Percentiles rank a stretch among this genome's conserved stretches.
Conservation (phyloP, 2,329 filamentous ascomycete genomes). For the Penicillium sclerotigenum region DNA sequence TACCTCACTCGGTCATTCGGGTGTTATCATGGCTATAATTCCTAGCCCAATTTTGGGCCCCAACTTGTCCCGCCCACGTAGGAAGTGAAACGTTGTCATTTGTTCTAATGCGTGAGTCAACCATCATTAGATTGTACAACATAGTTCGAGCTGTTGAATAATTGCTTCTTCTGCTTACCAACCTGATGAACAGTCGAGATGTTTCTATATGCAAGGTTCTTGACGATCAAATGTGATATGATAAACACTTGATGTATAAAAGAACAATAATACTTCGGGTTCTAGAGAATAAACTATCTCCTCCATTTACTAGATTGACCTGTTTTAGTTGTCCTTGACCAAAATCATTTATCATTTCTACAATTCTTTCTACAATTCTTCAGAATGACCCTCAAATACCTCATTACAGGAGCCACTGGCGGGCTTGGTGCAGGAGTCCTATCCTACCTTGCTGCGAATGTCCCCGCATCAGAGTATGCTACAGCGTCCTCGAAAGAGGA, state of each 20-base stretch:
- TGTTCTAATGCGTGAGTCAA: background rate
- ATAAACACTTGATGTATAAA: background rate
- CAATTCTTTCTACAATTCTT: background rate
- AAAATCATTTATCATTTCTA: too few species aligned
- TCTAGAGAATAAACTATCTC: background rate
- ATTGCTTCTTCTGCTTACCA: background rate
- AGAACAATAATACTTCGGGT: background rate
- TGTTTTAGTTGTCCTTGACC: background rate
- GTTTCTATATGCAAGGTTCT: background rate
- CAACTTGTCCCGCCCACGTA: too few species aligned
- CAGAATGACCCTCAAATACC: slow-evolving; percentile 36
- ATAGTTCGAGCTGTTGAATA: background rate
- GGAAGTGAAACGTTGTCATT: background rate
- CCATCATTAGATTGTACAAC: background rate
- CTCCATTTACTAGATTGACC: background rate
- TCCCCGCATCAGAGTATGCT: slow-evolving; percentile 47
- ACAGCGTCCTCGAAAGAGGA: slow-evolving; percentile 50
- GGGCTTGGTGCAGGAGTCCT: slow-evolving; percentile 37
- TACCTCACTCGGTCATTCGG: background rate
- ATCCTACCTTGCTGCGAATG: slow-evolving; percentile 30
- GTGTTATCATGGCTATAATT: background rate
- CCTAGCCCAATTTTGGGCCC: too few species aligned
- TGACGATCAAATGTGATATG: background rate
- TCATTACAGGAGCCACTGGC: slow-evolving; percentile 40
- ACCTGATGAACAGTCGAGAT: background rate